These are phyloP conservation scores for Apiospora malaysiana DNA, from an alignment of 2,329 filamentous ascomycete species.

Conservation along the genomic window DNA sequence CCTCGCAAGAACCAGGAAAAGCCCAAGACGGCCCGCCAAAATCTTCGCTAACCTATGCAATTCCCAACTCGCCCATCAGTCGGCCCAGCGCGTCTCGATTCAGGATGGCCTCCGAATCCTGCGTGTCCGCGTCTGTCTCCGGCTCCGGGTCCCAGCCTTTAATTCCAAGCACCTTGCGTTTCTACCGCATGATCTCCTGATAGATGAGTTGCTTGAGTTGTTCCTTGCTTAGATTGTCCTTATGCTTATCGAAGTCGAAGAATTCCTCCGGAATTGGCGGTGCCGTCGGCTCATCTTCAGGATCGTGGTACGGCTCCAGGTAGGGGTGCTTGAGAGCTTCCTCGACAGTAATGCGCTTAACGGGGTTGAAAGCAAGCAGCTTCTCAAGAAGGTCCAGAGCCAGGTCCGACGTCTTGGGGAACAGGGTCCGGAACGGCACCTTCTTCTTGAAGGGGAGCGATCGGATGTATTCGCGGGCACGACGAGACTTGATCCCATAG, in stretches of 20 bases:
- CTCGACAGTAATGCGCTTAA: conserved; percentile 97
- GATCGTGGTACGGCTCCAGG: conserved; percentile 97
- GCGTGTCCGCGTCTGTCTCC: background rate
- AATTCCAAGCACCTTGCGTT: conserved; percentile 14
- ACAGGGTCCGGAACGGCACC: conserved; percentile 95
- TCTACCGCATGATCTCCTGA: conserved; percentile 84
- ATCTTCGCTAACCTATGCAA: conserved; percentile 22
- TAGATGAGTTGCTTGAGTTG: conserved; percentile 97
- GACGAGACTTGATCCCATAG: conserved; percentile 98
- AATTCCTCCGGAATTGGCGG: conserved; percentile 98
- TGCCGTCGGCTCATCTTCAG: conserved; percentile 96
- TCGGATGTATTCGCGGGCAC: conserved; percentile 96
- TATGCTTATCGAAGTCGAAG: conserved; percentile 99
- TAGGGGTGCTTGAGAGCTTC: conserved; percentile 98
- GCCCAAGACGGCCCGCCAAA: conserved; percentile 12
- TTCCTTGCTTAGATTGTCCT: conserved; percentile 98
- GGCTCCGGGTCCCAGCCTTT: conserved; percentile 3
- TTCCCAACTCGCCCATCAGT: conserved; percentile 19
- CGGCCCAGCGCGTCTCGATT: conserved; percentile 12
- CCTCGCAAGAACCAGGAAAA: conserved; percentile 8
- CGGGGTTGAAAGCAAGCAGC: conserved; percentile 95
- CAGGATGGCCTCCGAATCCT: background rate
- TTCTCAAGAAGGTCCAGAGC: conserved; percentile 95
- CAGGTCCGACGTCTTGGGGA: conserved; percentile 98
- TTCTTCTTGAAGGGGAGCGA: conserved; percentile 99